phyloP scores from a whole-genome alignment of 495 filamentous ascomycete genomes.

The Lophium mytilinum region DNA sequence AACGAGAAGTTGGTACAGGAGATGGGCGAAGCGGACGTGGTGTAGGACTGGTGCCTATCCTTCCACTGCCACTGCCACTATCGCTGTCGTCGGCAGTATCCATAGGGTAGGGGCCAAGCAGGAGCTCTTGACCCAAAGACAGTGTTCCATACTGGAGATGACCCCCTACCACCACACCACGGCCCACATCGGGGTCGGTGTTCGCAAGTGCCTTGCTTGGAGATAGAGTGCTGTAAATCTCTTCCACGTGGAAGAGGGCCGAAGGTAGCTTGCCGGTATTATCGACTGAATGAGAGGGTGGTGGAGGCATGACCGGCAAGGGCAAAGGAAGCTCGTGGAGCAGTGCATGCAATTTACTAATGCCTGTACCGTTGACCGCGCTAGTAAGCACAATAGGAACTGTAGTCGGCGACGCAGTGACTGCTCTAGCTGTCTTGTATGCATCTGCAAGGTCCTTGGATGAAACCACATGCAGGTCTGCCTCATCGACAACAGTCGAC shows the following conservation, averaged over 20 bases:
- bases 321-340: constrained; percentile 72
- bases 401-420: constrained; percentile 24
- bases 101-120: constrained; percentile 66
- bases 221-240: constrained; percentile 47
- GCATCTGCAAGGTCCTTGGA: constrained; percentile 18
- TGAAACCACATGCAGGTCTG: constrained; percentile 21
- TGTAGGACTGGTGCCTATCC: constrained; percentile 5
- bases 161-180: constrained; percentile 65
- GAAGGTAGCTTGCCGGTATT: constrained; percentile 4
- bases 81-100: constrained; percentile 33
- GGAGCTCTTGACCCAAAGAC: constrained; percentile 67
- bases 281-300: constrained; percentile 2
- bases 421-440: constrained; percentile 6
- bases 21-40: constrained; percentile 3
- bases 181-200: constrained; percentile 39
- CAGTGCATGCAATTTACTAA: constrained; percentile 73
- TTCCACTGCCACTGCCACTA: constrained; percentile 17
- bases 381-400: constrained; percentile 88
- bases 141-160: constrained; percentile 71
- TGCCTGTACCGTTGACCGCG: constrained; percentile 74
- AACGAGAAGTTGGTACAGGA: constrained; percentile 26
- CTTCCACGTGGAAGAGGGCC: constrained; percentile 76
- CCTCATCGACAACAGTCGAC: constrained; percentile 8
- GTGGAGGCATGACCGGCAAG: constrained; percentile 39
- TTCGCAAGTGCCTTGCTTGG: constrained; percentile 31